phyloP scores from a whole-genome alignment of 768 basidiomycete genomes.

The Hygrocybe punicea region DNA sequence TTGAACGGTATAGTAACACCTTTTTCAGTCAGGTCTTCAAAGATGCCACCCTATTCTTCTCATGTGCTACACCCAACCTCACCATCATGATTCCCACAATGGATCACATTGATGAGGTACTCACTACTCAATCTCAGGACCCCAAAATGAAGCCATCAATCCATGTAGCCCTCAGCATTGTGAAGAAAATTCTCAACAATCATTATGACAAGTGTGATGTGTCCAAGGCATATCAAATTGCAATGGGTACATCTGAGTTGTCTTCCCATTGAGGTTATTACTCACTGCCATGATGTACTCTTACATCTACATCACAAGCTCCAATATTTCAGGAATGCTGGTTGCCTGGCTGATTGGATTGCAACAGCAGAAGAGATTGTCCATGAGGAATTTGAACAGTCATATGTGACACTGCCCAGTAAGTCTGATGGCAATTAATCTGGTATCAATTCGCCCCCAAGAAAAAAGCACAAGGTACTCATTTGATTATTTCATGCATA shows the following conservation, averaged over 20 bases:
- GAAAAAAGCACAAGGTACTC: too few relatives aligned
- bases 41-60: constrained; percentile 26
- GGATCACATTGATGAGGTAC: too few relatives aligned
- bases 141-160: constrained; percentile 10
- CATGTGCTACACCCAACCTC: too few relatives aligned
- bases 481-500: too few relatives aligned
- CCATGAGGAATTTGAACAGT: too few relatives aligned
- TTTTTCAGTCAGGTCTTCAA: constrained; percentile 20
- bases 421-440: background rate
- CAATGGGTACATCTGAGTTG: constrained; percentile 26
- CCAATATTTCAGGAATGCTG: constrained; percentile 31
- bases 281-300: constrained; percentile 18
- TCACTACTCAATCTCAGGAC: constrained; percentile 8
- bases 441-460: background rate
- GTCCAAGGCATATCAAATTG: constrained; percentile 20
- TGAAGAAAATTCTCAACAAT: constrained; percentile 21
- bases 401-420: too few relatives aligned
- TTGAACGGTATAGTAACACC: too few relatives aligned
- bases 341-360: constrained; percentile 34
- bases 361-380: constrained; percentile 21
- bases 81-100: too few relatives aligned
- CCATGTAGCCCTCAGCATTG: constrained; percentile 14
- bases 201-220: constrained; percentile 22
- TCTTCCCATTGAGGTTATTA: background rate
- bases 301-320: too few relatives aligned